A percentile compares a stretch with the other conserved stretches of the same genome.
phyloP scores from a whole-genome alignment of 805 yeast genomes.

The Pichia californica region DNA sequence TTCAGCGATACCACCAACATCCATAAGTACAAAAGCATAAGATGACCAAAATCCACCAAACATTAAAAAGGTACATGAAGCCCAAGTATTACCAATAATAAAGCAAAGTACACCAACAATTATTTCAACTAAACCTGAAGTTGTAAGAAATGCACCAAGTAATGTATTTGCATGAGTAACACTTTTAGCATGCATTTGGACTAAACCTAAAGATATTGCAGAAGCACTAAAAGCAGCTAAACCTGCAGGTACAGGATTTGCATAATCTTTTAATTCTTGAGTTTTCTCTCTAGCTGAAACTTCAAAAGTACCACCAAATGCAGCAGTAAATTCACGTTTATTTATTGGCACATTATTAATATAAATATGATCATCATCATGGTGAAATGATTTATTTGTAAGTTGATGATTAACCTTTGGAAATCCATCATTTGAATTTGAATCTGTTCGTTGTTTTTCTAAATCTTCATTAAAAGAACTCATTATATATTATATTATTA shows the following conservation, averaged over 20 bases:
- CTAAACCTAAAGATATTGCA: constrained; percentile 42
- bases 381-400: constrained; percentile 27
- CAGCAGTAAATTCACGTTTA: constrained; percentile 50
- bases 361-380: constrained; percentile 36
- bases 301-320: constrained; percentile 55
- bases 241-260: constrained; percentile 51
- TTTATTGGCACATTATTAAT: constrained; percentile 39
- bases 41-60: constrained; percentile 54
- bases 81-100: constrained; percentile 48
- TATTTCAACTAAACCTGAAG: constrained; percentile 44
- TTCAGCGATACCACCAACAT: constrained; percentile 36
- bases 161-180: constrained; percentile 37
- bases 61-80: constrained; percentile 44
- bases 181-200: constrained; percentile 40
- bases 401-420: constrained; percentile 9
- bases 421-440: neutral
- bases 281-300: constrained; percentile 33
- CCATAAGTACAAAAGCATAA: constrained; percentile 40
- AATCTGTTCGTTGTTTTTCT: constrained; percentile 19
- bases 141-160: constrained; percentile 41
- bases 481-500: too few relatives aligned
- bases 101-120: constrained; percentile 49
- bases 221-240: constrained; percentile 42
- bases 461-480: constrained; percentile 23
- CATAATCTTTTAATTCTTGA: constrained; percentile 23